Conservation (phyloP, 495 filamentous ascomycete genomes). For the Podospora pseudopauciseta region DNA sequence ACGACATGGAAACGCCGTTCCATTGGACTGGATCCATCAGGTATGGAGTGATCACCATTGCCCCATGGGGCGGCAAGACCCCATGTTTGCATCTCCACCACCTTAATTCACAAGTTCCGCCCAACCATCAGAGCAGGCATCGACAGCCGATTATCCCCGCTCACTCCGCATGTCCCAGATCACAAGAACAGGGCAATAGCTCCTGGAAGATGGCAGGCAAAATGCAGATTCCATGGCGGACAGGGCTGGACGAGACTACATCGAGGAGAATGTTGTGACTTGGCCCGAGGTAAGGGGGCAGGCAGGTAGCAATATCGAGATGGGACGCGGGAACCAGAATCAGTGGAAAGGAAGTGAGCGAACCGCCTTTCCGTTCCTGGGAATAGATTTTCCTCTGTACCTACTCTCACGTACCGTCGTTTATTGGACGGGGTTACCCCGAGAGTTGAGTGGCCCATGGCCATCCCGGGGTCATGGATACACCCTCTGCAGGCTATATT, state of each 20-base stretch:
- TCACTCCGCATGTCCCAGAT: neutral
- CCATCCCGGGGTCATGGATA: conserved; percentile 12
- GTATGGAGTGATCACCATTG: neutral
- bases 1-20: neutral
- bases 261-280: neutral
- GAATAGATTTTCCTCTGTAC: neutral
- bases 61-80: neutral
- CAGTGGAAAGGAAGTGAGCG: neutral
- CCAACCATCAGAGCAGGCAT: neutral
- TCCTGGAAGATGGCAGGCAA: conserved; percentile 1
- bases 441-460: conserved; percentile 1
- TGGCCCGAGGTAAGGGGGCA: neutral
- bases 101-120: neutral
- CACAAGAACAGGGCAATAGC: neutral
- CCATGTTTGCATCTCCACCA: neutral
- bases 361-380: conserved; percentile 1
- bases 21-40: neutral
- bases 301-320: neutral
- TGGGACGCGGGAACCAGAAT: neutral
- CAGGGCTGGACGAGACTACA: neutral
- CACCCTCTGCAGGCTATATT: conserved; percentile 5
- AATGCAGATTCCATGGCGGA: neutral
- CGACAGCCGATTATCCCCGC: neutral
- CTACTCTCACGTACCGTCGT: neutral
- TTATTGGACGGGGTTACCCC: neutral